Conservation (phyloP, 352 stramenopile genomes). For the Aphanomyces cochlioides region DNA sequence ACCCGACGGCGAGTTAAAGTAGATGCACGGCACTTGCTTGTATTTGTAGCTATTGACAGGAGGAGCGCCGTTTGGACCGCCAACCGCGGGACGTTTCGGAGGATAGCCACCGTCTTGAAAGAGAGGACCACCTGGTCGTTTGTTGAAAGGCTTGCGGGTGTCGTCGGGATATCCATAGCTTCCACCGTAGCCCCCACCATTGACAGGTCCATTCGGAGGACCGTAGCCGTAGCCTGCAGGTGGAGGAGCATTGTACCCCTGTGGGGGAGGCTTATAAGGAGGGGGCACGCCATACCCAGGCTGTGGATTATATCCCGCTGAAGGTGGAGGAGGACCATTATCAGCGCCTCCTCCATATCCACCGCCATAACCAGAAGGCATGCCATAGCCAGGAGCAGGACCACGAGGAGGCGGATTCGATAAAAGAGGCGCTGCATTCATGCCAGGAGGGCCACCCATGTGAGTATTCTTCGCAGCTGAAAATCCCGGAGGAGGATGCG, state of each 20-base stretch:
- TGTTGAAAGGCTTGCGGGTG: constrained; percentile 26
- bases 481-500: constrained; percentile 34
- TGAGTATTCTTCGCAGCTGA: constrained; percentile 8
- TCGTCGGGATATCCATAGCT: constrained; percentile 1
- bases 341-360: constrained; percentile 14
- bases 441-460: constrained; percentile 23
- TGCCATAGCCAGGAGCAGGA: constrained; percentile 37
- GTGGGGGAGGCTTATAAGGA: constrained; percentile 26
- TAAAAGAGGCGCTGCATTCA: constrained; percentile 1
- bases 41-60: constrained; percentile 5
- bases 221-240: constrained; percentile 17
- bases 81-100: constrained; percentile 40
- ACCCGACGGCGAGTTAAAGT: constrained; percentile 56
- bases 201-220: constrained; percentile 29
- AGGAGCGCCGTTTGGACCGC: neutral
- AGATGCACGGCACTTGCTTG: constrained; percentile 54
- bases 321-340: neutral
- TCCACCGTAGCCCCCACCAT: constrained; percentile 34
- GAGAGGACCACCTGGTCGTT: constrained; percentile 40
- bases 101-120: constrained; percentile 41
- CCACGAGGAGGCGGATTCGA: constrained; percentile 30
- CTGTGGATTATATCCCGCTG: neutral
- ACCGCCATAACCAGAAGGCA: constrained; percentile 16
- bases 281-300: neutral
- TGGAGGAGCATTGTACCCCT: constrained; percentile 29